Evolutionary conservation across 371 early-diverging fungal genomes (phyloP).

Genomic region (Mucor circinelloides): DNA sequence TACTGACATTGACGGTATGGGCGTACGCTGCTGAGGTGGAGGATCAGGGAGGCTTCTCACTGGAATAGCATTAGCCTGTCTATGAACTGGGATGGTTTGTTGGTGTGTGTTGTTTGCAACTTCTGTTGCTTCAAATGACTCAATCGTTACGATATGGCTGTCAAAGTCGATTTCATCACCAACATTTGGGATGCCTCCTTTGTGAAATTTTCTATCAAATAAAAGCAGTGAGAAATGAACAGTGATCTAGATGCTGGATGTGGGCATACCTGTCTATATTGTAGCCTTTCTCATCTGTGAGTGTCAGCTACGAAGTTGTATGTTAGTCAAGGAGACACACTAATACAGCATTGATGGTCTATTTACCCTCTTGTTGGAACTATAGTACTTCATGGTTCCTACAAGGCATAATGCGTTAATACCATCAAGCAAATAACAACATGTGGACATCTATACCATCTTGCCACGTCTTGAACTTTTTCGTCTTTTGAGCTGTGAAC

Average conservation of each 20-base stretch:
- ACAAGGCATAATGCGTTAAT: background rate
- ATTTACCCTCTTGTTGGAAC: slow-evolving; percentile 46
- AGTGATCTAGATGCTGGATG: background rate
- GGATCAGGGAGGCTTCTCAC: background rate
- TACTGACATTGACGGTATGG: background rate
- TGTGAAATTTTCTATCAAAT: slow-evolving; percentile 46
- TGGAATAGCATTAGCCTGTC: background rate
- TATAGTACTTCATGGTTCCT: slow-evolving; percentile 51
- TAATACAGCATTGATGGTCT: background rate
- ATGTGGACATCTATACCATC: slow-evolving; percentile 45
- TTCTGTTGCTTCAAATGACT: slow-evolving; percentile 23
- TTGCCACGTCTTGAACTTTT: slow-evolving; percentile 68
- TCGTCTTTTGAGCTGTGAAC: slow-evolving; percentile 62
- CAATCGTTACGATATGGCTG: slow-evolving; percentile 57
- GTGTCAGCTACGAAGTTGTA: slow-evolving; percentile 32
- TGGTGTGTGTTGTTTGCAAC: background rate
- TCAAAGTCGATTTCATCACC: slow-evolving; percentile 72
- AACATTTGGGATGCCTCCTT: slow-evolving; percentile 35
- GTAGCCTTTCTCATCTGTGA: slow-evolving; percentile 53
- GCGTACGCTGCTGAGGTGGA: background rate
- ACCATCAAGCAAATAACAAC: background rate
- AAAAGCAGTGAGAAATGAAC: background rate
- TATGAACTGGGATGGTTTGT: background rate
- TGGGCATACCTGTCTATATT: slow-evolving; percentile 40
- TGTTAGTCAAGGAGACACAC: background rate